Base-by-base conservation (phyloP, 2,329 filamentous ascomycete species). In the Xylariaceae sp. region DNA sequence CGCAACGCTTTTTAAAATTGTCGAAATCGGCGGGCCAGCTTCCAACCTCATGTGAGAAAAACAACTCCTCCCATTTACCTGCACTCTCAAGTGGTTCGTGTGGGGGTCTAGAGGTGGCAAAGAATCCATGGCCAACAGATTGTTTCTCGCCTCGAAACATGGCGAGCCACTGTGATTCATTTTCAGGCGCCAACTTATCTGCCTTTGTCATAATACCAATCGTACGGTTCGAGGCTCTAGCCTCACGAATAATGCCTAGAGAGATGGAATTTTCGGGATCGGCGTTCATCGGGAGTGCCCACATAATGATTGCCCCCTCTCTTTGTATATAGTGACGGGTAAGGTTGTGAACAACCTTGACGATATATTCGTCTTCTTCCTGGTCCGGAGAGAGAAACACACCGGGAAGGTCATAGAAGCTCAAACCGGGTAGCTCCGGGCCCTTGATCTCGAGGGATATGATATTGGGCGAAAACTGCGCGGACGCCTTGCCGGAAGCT, bases 161-260 rank as follows among this genome's bases (percentile, higher is more conserved):
- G 0, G 78, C 72, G 0, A 81, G 66, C 79, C 87, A 89, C 53
- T 85, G 83, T 0, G 70, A 65, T 0, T 75, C 72, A 0, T 81
- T 72, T 1, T 77, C 74, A 0, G 77, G 76, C 0, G 71, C 67
- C 0, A 91, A 71, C 0, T 87, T 78, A 58, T 96, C 91, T 0
- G 91, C 90, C 64, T 95, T 96, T 0, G 91, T 96, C 12, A 96
- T 76, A 0, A 95, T 87, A 0, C 89, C 89, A 51, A 88, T 76
- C 1, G 85, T 88, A 1, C 86, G 76, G 3, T 74, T 59, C 2
- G 79, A 74, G 0, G 86, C 86, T 1, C 74, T 74, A 1, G 81
- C 72, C 42, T 77, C 68, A 32, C 81, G 71, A 60, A 91, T 82
- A 2, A 89, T 76, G 0, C 79, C 77, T 8, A 87, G 83, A 0